phyloP scores from a whole-genome alignment of 2,329 filamentous ascomycete species.

The Fusarium chlamydosporum region DNA sequence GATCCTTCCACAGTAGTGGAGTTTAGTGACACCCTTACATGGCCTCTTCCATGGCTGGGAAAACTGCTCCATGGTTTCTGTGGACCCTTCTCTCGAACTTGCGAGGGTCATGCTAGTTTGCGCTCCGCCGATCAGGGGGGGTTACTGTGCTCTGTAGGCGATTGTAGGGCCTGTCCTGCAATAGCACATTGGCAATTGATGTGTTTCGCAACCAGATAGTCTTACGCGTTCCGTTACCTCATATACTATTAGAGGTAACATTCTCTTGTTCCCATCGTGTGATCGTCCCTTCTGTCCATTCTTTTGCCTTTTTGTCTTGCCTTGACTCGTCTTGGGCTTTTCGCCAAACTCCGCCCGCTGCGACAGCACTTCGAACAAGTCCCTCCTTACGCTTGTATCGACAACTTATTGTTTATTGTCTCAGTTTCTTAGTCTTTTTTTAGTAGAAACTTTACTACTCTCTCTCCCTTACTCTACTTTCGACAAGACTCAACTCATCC shows the following conservation, averaged over 20 bases:
- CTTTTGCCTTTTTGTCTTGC: neutral
- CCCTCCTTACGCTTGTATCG: conserved; percentile 38
- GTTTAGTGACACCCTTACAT: conserved; percentile 20
- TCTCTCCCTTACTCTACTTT: conserved; percentile 13
- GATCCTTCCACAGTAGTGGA: conserved; percentile 15
- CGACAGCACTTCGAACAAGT: conserved; percentile 21
- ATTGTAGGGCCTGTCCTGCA: conserved; percentile 19
- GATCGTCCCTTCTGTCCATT: conserved; percentile 13
- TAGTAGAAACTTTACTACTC: neutral
- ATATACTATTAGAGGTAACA: conserved; percentile 27
- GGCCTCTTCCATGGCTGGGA: conserved; percentile 18
- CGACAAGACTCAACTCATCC: conserved; percentile 13
- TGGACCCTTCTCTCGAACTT: conserved; percentile 22
- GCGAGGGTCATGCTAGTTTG: conserved; percentile 17
- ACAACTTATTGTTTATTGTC: conserved; percentile 20
- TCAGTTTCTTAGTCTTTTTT: neutral
- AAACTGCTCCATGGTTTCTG: conserved; percentile 2
- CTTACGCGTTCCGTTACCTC: conserved; percentile 39
- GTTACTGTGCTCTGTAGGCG: conserved; percentile 4
- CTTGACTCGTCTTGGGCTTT: neutral
- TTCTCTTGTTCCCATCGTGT: conserved; percentile 9
- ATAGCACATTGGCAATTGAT: conserved; percentile 6
- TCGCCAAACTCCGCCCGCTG: neutral
- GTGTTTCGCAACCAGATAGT: conserved; percentile 21
- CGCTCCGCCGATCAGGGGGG: conserved; percentile 31